Evolutionary conservation across 2,329 filamentous ascomycete species (phyloP), one percentile per base, ranked within the genome.

Genomic region (Colletotrichum nymphaeae): DNA sequence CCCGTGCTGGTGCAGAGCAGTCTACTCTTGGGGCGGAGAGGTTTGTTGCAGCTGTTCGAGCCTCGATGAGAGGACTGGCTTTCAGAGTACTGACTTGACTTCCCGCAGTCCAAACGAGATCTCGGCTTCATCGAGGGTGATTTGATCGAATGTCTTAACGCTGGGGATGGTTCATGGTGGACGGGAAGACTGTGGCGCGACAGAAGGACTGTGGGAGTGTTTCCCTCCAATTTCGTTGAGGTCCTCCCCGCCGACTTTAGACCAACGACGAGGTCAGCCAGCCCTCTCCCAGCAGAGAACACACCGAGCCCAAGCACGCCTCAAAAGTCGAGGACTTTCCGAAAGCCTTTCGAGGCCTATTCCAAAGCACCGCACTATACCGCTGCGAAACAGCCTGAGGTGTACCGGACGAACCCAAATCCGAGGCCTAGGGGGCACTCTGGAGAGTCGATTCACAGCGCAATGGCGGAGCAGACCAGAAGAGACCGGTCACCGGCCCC

Each of bases 131-230:
- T 99, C 77, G 97, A 99, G 83, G 97, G 97, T 76, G 97, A 99
- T 84, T 85, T 99, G 77, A 99, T 99, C 82, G 97, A 99, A 89
- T 98, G 96, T 80, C 88, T 99, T 66, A 99, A 99, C 82, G 97
- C 97, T 24, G 97, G 97, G 75, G 97, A 99, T 84, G 97, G 97
- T 65, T 95, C 94, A 59, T 99, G 97, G 97, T 99, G 97, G 97
- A 98, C 95, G 84, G 97, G 97, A 60, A 91, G 96, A 75, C 85
- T 99, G 80, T 94, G 93, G 80, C 91, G 97, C 78, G 97, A 99
- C 84, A 93, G 94, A 82, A 92, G 95, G 79, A 95, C 96, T 79
- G 93, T 98, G 78, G 97, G 97, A 67, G 88, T 97, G 24, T 99
- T 99, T 80, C 97, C 97, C 0, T 98, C 95, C 79, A 99, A 99